Conservation (phyloP, 1,284 basidiomycete species). For the Sparassis latifolia region DNA sequence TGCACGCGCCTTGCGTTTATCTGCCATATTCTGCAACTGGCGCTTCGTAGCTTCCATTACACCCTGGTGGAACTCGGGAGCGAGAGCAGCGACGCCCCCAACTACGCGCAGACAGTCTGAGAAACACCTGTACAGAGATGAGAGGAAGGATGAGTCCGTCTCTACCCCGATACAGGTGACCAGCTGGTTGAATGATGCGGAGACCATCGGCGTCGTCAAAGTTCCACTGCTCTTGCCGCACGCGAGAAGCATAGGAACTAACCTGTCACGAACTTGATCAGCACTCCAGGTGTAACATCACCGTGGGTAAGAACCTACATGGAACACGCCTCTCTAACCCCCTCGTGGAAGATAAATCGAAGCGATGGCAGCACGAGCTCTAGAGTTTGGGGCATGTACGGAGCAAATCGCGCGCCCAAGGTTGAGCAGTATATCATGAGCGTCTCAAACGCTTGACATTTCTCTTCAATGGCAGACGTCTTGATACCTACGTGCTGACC, state of each 20-base stretch:
- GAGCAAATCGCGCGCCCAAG: constrained; percentile 62
- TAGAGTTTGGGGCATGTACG: constrained; percentile 64
- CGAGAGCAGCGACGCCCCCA: constrained; percentile 44
- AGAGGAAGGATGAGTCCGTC: constrained; percentile 67
- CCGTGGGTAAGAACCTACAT: constrained; percentile 39
- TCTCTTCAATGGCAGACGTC: constrained; percentile 79
- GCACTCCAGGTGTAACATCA: background rate
- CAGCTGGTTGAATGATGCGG: constrained; percentile 62
- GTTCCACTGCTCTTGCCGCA: constrained; percentile 68
- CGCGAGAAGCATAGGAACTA: constrained; percentile 67
- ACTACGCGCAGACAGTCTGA: constrained; percentile 61
- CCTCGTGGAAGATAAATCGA: constrained; percentile 75
- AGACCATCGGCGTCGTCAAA: constrained; percentile 64
- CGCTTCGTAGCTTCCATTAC: constrained; percentile 63
- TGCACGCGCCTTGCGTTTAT: constrained; percentile 52
- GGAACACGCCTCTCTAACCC: constrained; percentile 73
- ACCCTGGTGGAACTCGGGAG: constrained; percentile 44
- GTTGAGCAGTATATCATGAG: constrained; percentile 75
- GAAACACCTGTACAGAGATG: constrained; percentile 73
- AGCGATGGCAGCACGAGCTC: constrained; percentile 68
- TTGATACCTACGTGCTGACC: constrained; percentile 72
- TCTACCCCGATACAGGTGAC: constrained; percentile 63
- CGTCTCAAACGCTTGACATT: constrained; percentile 82
- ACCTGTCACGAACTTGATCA: constrained; percentile 31
- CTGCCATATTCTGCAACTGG: constrained; percentile 60